Evolutionary conservation across 2,329 filamentous ascomycete species (phyloP).

Genomic region (Penicillium sp.): DNA sequence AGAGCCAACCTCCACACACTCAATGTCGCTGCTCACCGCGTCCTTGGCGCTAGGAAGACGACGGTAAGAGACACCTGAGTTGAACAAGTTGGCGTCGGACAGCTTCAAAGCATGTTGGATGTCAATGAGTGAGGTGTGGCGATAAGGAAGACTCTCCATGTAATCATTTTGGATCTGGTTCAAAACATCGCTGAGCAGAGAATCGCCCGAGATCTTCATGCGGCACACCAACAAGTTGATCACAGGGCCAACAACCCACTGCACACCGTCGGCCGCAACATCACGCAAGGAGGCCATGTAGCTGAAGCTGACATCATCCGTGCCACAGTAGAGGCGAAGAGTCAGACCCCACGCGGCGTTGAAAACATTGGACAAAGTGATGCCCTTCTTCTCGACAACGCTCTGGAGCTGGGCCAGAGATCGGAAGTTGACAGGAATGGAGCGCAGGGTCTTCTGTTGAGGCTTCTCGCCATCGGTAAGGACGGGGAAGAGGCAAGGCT

Average conservation of each 20-base stretch:
- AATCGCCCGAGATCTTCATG: slow-evolving; percentile 34
- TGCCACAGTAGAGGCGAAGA: slow-evolving; percentile 58
- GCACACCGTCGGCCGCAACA: slow-evolving; percentile 36
- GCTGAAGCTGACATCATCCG: slow-evolving; percentile 61
- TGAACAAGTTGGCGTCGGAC: slow-evolving; percentile 42
- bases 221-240: slow-evolving; percentile 47
- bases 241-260: slow-evolving; percentile 46
- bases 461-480: slow-evolving; percentile 29
- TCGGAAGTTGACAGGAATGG: slow-evolving; percentile 29
- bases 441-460: slow-evolving; percentile 25
- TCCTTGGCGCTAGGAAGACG: slow-evolving; percentile 34
- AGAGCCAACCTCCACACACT: slow-evolving; percentile 37
- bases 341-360: slow-evolving; percentile 70
- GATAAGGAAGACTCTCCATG: slow-evolving; percentile 44
- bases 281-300: slow-evolving; percentile 44
- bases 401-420: slow-evolving; percentile 31
- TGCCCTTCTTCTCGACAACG: slow-evolving; percentile 41
- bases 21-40: slow-evolving; percentile 26
- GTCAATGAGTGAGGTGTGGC: slow-evolving; percentile 45
- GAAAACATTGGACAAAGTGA: slow-evolving; percentile 52
- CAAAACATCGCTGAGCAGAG: slow-evolving; percentile 37
- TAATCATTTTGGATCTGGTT: slow-evolving; percentile 46
- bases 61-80: slow-evolving; percentile 48
- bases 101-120: slow-evolving; percentile 45
- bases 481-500: slow-evolving; percentile 36